These are phyloP conservation scores for Aspergillus steynii DNA, from an alignment of 495 filamentous ascomycete genomes.

Conservation along the genomic window DNA sequence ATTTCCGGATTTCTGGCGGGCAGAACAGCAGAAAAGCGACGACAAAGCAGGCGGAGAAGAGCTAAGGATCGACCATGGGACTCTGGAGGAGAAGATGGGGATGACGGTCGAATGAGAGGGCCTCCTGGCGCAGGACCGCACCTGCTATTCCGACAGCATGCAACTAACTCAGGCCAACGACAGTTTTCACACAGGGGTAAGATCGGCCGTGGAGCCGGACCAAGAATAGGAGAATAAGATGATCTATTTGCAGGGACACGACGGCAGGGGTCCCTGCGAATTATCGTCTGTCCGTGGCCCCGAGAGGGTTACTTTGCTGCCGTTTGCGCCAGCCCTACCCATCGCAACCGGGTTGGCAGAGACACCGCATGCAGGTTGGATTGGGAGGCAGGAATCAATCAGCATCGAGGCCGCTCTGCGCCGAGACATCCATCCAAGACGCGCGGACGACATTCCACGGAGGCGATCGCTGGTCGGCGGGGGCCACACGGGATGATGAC, in stretches of 20 bases:
- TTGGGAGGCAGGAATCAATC: neutral
- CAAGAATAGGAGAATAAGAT: constrained; percentile 8
- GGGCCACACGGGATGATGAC: constrained; percentile 17
- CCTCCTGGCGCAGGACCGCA: constrained; percentile 4
- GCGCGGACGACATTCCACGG: constrained; percentile 10
- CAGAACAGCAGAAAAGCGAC: neutral
- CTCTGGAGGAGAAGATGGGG: constrained; percentile 8
- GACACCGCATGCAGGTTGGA: neutral
- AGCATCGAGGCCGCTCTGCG: neutral
- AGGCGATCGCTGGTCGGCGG: constrained; percentile 8
- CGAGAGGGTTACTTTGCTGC: neutral
- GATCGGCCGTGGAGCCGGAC: constrained; percentile 10
- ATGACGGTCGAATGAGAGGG: constrained; percentile 11
- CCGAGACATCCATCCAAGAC: constrained; percentile 5
- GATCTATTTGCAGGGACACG: neutral
- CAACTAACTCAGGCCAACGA: constrained; percentile 1
- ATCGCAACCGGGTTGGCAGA: neutral
- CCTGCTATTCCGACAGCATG: constrained; percentile 3
- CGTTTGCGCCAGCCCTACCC: constrained; percentile 3
- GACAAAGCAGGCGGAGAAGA: constrained; percentile 15
- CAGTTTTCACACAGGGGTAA: constrained; percentile 7
- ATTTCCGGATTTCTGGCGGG: constrained; percentile 5
- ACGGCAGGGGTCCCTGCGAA: neutral
- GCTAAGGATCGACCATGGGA: constrained; percentile 18
- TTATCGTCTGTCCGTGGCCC: neutral